Evolutionary conservation across 805 yeast genomes (phyloP).

Genomic region (Pichia californica): DNA sequence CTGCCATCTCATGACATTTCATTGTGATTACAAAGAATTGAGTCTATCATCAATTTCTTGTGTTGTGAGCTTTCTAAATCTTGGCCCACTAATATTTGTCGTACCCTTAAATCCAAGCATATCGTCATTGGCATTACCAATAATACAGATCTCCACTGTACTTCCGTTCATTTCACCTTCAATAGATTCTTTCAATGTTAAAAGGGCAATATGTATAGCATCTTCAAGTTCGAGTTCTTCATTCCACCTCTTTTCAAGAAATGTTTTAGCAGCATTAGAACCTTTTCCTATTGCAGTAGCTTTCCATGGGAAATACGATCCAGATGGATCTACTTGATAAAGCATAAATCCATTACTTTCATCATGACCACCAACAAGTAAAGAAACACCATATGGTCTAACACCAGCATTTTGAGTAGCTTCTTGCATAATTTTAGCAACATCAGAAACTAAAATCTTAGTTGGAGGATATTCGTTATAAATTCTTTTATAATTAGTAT

Average conservation of each 20-base stretch:
- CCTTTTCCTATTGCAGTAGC: slow-evolving; percentile 99
- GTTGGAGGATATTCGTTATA: slow-evolving; percentile 98
- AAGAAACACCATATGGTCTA: slow-evolving; percentile 96
- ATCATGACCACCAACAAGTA: slow-evolving; percentile 91
- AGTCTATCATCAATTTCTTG: slow-evolving; percentile 95
- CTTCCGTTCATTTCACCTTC: slow-evolving; percentile 98
- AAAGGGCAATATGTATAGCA: slow-evolving; percentile 91
- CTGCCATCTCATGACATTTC: too few relatives aligned
- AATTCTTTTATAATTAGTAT: slow-evolving; percentile 84
- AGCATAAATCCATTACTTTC: slow-evolving; percentile 62
- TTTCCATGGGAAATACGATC: slow-evolving; percentile 98
- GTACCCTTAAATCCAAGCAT: slow-evolving; percentile 84
- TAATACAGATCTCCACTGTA: slow-evolving; percentile 85
- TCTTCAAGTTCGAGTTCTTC: slow-evolving; percentile 96
- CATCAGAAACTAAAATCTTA: slow-evolving; percentile 84
- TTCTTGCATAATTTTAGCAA: slow-evolving; percentile 96
- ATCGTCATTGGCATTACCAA: slow-evolving; percentile 77
- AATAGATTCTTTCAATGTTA: slow-evolving; percentile 91
- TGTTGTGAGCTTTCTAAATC: slow-evolving; percentile 75
- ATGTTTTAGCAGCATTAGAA: slow-evolving; percentile 92
- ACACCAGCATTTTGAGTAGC: slow-evolving; percentile 96
- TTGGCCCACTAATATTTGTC: slow-evolving; percentile 70
- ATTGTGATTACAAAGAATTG: slow-evolving; percentile 60
- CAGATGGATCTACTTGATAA: slow-evolving; percentile 97
- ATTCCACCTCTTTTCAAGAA: slow-evolving; percentile 96